Evolutionary conservation across 257 asterid genomes (phyloP), one percentile per base, ranked within the genome.

Genomic region (Thymus quinquecostatus): DNA sequence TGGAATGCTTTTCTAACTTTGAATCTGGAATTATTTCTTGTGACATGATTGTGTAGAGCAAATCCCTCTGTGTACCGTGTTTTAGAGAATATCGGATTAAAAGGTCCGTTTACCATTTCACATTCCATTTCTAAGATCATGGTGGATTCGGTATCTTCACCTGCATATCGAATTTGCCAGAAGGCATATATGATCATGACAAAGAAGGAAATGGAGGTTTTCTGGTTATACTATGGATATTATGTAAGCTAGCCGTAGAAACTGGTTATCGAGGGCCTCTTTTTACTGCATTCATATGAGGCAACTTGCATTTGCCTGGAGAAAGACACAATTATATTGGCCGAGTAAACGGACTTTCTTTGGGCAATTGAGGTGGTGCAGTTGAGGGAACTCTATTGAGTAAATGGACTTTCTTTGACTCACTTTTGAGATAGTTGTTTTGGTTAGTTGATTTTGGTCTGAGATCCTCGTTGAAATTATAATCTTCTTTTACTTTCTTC

Each of bases 381-480:
- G 60, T 53, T 38, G 38, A 27, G 63, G 53, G 21, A 67, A 32
- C 59, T 33, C 34, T 0, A 21, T 21, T 21, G 21, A 21, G 21
- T 21, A 14, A 32, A 12, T 8, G 9, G n/a, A 1, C 14, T 30
- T 9, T 1, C n/a, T 3, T 11, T 45, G 5, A 10, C 32, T 30
- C 43, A 33, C 51, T 34, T 36, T 49, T 38, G 29, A 27, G 50
- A 36, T 33, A 10, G 7, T 60, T 45, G 21, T n/a, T 51, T 53
- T 70, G 32, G 75, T 70, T 58, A 47, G 8, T 28, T 27, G 28
- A 60, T 43, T 21, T 9, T n/a, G 66, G 66, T 10, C 47, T 12
- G 13, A 44, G 62, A 56, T 45, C 50, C 50, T 47, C 53, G 29
- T 36, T 55, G 65, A 41, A 53, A 11, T 40, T 40, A 34, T 30